Base-by-base conservation (phyloP, 371 early-diverging fungal species). In the Hamiltosporidium magnivora region DNA sequence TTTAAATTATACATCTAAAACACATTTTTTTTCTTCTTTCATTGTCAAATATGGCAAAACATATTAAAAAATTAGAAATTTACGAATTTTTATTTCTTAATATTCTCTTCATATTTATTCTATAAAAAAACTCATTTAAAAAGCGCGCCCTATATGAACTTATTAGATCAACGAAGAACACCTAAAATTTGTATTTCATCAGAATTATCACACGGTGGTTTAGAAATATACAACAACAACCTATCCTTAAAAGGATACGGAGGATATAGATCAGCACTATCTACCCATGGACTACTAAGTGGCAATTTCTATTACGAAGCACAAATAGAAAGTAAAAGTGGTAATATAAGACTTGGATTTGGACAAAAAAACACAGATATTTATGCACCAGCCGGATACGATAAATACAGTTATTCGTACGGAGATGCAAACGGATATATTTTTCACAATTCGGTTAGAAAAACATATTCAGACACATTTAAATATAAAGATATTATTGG, bases 231-330 rank as follows among this genome's bases (percentile, higher is more conserved):
- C 25, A 25, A 25, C 25, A 25, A 25, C 25, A 25, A 25, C 49
- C 4, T 49, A 49, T 8, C 49, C 12, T 4, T 49, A 12, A 44
- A 73, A 39, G 59, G n/a, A 42, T 58, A 49, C 11, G 59, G 39
- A 46, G 56, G 41, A 42, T 44, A 65, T 3, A 63, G 54, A 46
- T 42, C 12, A 11, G 59, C 38, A 6, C 43, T 73, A 14, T 49
- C 8, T 49, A 49, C 49, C 12, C 49, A 49, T 49, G 49, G 49
- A 49, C 49, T 49, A 49, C 8, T 49, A 8, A 49, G 49, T 8
- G 49, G 49, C 12, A 12, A 8, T 8, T 12, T 49, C 12, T 49
- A 49, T 49, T 49, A 8, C 12, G 49, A 49, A 12, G 12, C 12
- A 8, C 8, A 49, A 49, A 12, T 49, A 8, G 8, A 8, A 8